Evolutionary conservation across 176 grass and related monocot species (phyloP).

Genomic region (Poa annua): DNA sequence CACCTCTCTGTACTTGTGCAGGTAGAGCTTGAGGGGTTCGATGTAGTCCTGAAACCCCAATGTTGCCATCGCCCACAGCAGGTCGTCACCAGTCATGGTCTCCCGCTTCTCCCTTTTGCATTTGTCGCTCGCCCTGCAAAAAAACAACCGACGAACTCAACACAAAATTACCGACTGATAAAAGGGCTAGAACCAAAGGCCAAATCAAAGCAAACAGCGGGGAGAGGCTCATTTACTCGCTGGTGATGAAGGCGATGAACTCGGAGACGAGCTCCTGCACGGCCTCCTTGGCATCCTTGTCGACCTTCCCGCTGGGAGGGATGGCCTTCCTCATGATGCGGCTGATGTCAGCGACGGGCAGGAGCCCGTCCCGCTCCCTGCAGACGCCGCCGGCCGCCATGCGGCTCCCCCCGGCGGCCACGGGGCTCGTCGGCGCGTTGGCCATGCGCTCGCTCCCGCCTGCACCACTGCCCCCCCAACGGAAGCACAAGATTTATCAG

Average conservation of each 20-base stretch:
- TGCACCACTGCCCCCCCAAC: not conserved
- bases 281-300: slow-evolving; percentile 74
- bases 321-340: slow-evolving; percentile 82
- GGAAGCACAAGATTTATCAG: slow-evolving; percentile 55
- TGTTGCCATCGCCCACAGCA: slow-evolving; percentile 77
- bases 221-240: not conserved
- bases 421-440: slow-evolving; percentile 51
- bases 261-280: slow-evolving; percentile 74
- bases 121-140: slow-evolving; percentile 61
- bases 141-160: slow-evolving; percentile 27
- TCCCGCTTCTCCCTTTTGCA: slow-evolving; percentile 76
- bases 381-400: slow-evolving; percentile 26
- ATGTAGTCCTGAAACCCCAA: slow-evolving; percentile 73
- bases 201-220: slow-evolving; percentile 15
- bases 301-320: slow-evolving; percentile 68
- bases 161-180: not conserved
- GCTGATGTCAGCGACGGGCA: slow-evolving; percentile 72
- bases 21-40: slow-evolving; percentile 66
- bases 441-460: slow-evolving; percentile 36
- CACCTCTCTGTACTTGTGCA: slow-evolving; percentile 77
- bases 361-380: slow-evolving; percentile 62
- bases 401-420: slow-evolving; percentile 49
- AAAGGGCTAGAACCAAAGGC: not conserved
- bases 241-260: slow-evolving; percentile 74
- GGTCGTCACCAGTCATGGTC: slow-evolving; percentile 67